phyloP scores from a whole-genome alignment of 1,284 basidiomycete species.

The Melampsora medusae region DNA sequence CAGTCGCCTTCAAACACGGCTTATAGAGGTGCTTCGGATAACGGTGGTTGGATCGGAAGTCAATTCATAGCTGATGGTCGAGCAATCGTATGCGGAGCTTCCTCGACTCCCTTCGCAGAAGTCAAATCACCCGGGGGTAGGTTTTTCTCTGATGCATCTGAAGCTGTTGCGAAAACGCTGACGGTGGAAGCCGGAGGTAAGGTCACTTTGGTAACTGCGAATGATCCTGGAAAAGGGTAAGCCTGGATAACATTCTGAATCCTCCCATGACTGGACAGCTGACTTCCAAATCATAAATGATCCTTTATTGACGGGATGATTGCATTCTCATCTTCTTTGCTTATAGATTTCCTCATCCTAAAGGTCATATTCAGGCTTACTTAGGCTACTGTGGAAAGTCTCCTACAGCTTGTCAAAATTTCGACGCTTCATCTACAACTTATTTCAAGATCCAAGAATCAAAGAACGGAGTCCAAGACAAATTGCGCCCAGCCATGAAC shows the following conservation, averaged over 20 bases:
- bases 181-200: slow-evolving; percentile 37
- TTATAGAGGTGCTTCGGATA: slow-evolving; percentile 27
- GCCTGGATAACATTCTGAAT: not conserved
- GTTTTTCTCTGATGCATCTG: slow-evolving; percentile 18
- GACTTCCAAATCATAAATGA: too few species aligned
- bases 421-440: slow-evolving; percentile 29
- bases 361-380: slow-evolving; percentile 38
- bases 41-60: slow-evolving; percentile 38
- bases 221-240: slow-evolving; percentile 37
- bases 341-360: slow-evolving; percentile 26
- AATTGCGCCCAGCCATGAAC: slow-evolving; percentile 15
- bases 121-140: slow-evolving; percentile 23
- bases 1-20: slow-evolving; percentile 19
- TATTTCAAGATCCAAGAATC: slow-evolving; percentile 41
- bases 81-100: slow-evolving; percentile 37
- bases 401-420: slow-evolving; percentile 24
- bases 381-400: slow-evolving; percentile 36
- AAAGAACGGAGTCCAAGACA: slow-evolving; percentile 13
- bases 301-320: too few species aligned
- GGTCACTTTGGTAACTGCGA: slow-evolving; percentile 13
- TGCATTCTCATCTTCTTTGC: not conserved
- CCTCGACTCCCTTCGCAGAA: slow-evolving; percentile 20
- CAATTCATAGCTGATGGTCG: slow-evolving; percentile 24
- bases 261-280: too few species aligned
- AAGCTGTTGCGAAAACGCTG: slow-evolving; percentile 33